phyloP scores from a whole-genome alignment of 768 basidiomycete species.

The Chalciporus piperatus region DNA sequence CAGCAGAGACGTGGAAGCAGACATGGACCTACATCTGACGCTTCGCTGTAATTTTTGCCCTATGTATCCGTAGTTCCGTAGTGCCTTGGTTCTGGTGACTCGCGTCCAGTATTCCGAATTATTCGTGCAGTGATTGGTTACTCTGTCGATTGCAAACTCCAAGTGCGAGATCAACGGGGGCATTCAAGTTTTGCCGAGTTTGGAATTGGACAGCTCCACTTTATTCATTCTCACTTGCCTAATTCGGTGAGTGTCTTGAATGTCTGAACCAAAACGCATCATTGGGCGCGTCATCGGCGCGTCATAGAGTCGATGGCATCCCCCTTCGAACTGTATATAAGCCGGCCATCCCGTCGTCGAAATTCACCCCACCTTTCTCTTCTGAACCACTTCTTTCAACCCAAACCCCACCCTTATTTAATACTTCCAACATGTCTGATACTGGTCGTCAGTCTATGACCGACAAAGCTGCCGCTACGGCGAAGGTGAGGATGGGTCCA shows the following conservation, averaged over 20 bases:
- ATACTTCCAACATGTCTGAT: slow-evolving; percentile 48
- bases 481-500: slow-evolving; percentile 41
- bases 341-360: not conserved
- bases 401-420: not conserved
- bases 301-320: not conserved
- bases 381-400: not conserved
- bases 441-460: slow-evolving; percentile 54
- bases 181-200: too few species aligned
- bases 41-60: slow-evolving; percentile 5
- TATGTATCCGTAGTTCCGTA: not conserved
- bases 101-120: too few species aligned
- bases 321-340: slow-evolving; percentile 7
- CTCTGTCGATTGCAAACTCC: too few species aligned
- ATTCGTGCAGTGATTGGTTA: not conserved
- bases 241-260: not conserved
- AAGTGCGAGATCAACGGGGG: too few species aligned
- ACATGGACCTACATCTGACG: slow-evolving; percentile 19
- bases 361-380: not conserved
- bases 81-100: too few species aligned
- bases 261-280: not conserved
- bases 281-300: slow-evolving; percentile 6
- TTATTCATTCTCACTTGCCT: not conserved
- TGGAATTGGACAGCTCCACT: too few species aligned
- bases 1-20: slow-evolving; percentile 40
- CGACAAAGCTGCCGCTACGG: slow-evolving; percentile 49